Base-by-base conservation (phyloP, 108 stramenopile species). In the Hondaea fermentalgiana region DNA sequence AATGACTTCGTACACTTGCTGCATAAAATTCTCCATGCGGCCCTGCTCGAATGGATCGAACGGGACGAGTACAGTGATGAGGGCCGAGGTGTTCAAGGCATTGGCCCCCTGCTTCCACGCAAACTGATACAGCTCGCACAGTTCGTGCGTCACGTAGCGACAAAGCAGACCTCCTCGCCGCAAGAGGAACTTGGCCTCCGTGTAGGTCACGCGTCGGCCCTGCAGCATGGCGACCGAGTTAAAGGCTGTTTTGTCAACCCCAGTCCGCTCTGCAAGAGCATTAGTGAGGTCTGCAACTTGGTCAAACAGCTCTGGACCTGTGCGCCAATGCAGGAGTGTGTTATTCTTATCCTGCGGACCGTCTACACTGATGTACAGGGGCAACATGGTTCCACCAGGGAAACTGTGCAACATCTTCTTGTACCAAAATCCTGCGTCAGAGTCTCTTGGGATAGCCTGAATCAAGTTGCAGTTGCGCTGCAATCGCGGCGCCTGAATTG, bases 41-140 rank as follows among this genome's bases (percentile, higher is more conserved):
- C 51, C 76, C n/a, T 83, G 45, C 51, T 47, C 45, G 51, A 83
- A 83, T 55, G 76, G 76, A 45, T 83, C 76, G 49, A 83, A 83
- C 10, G 6, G 76, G 16, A 83, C 76, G 12, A 83, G 44, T 1
- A 83, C 51, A 6, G 76, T 83, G 28, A 83, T 53, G 49, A 83
- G 17, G 49, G 76, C 76, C n/a, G 76, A 47, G n/a, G 45, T 83
- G 49, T 53, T 53, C 10, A 83, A 23, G 16, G 44, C 76, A 23
- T 83, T 83, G n/a, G n/a, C 76, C 43, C 76, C 51, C 51, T 53
- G 76, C 76, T 83, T 83, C 76, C 76, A 83, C 12, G 51, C 45
- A 23, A 83, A 83, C 3, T 83, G 19, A 23, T 83, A 83, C 76
- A 83, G 51, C 51, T 83, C 51, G 51, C 76, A 83, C 21, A 69